Evolutionary conservation across 1,284 basidiomycete species (phyloP).

Genomic region (Ustilago shanxiensis): DNA sequence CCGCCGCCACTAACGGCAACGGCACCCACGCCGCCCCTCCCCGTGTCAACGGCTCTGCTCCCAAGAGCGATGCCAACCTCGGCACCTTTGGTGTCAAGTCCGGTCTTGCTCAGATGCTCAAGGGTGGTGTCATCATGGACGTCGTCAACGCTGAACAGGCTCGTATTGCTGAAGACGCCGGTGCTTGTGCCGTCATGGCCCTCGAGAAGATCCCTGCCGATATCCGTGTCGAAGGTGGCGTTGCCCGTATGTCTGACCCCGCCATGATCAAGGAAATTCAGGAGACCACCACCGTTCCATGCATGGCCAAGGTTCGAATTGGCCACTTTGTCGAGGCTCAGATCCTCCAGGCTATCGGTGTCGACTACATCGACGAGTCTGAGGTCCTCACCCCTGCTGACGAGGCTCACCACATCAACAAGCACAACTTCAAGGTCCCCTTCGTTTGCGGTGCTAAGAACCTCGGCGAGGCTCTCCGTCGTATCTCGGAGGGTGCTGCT

Average conservation of each 20-base stretch:
- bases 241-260: conserved; percentile 77
- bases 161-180: conserved; percentile 95
- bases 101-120: conserved; percentile 71
- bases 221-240: conserved; percentile 74
- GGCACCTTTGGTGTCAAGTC: conserved; percentile 94
- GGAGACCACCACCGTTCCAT: conserved; percentile 68
- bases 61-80: conserved; percentile 75
- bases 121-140: conserved; percentile 72
- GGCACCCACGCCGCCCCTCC: conserved; percentile 62
- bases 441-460: conserved; percentile 77
- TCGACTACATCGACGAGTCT: conserved; percentile 95
- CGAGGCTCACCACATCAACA: conserved; percentile 72
- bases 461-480: conserved; percentile 86
- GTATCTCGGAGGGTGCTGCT: conserved; percentile 90
- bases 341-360: conserved; percentile 93
- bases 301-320: conserved; percentile 92
- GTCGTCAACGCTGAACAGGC: conserved; percentile 85
- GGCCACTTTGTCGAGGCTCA: conserved; percentile 84
- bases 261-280: conserved; percentile 98
- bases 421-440: conserved; percentile 78
- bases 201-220: conserved; percentile 93
- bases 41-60: conserved; percentile 73
- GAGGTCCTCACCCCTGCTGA: conserved; percentile 96
- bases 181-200: conserved; percentile 95
- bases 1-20: conserved; percentile 57